Evolutionary conservation across 805 yeast species (phyloP).

Genomic region (Lipomyces chichibuensis): DNA sequence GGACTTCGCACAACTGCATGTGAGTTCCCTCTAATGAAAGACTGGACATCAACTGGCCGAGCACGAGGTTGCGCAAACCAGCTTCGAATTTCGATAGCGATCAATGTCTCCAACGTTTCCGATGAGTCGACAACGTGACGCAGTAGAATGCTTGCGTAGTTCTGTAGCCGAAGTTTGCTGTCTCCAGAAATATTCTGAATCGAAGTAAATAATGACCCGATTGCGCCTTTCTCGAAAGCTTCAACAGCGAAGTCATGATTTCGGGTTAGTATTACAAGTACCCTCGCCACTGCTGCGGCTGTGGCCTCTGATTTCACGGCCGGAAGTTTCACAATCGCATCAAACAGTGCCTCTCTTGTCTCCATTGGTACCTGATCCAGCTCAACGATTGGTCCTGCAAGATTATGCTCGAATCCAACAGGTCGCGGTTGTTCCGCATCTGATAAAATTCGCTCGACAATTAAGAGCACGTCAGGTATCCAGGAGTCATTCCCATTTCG

Average conservation of each 20-base stretch:
- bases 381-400: constrained; percentile 14
- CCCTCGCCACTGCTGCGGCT: constrained; percentile 58
- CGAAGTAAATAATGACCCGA: constrained; percentile 53
- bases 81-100: constrained; percentile 56
- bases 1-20: constrained; percentile 51
- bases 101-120: constrained; percentile 52
- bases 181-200: constrained; percentile 47
- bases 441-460: constrained; percentile 59
- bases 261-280: constrained; percentile 58
- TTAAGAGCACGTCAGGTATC: constrained; percentile 60
- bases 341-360: constrained; percentile 48
- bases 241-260: constrained; percentile 48
- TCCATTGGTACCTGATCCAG: constrained; percentile 36
- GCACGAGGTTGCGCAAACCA: constrained; percentile 43
- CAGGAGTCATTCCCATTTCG: constrained; percentile 45
- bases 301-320: constrained; percentile 50
- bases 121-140: constrained; percentile 71
- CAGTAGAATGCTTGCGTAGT: constrained; percentile 56
- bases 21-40: constrained; percentile 31
- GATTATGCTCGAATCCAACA: constrained; percentile 38
- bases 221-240: constrained; percentile 53
- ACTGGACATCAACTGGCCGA: constrained; percentile 46
- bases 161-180: constrained; percentile 49
- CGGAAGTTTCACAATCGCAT: constrained; percentile 49
- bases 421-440: constrained; percentile 54